These are phyloP conservation scores for Lasiosphaeria ovina DNA, from an alignment of 495 filamentous ascomycete genomes.

Conservation along the genomic window DNA sequence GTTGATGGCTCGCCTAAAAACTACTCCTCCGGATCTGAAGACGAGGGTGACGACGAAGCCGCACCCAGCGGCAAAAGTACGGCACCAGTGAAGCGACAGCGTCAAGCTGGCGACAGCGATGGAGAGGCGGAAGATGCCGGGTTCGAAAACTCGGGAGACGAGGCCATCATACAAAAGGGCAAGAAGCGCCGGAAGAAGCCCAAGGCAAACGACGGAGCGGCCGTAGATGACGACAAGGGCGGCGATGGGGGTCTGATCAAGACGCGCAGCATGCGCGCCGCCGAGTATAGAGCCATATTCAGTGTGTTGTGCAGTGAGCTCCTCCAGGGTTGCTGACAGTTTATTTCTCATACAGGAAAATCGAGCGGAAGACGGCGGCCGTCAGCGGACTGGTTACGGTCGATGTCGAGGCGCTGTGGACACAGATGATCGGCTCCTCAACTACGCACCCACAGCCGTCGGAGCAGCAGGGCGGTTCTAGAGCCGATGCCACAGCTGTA, in stretches of 20 bases:
- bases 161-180: conserved; percentile 65
- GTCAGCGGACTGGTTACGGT: conserved; percentile 69
- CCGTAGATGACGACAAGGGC: conserved; percentile 52
- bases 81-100: conserved; percentile 37
- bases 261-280: conserved; percentile 68
- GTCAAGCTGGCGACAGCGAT: conserved; percentile 37
- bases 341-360: conserved; percentile 50
- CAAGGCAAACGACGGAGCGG: conserved; percentile 43
- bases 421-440: conserved; percentile 61
- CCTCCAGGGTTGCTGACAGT: no score
- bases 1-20: conserved; percentile 47
- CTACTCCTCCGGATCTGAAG: conserved; percentile 45
- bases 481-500: conserved; percentile 7
- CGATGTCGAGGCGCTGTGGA: conserved; percentile 90
- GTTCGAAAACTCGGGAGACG: conserved; percentile 72
- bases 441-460: neutral
- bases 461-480: conserved; percentile 2
- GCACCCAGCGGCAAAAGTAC: conserved; percentile 8
- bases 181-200: conserved; percentile 55
- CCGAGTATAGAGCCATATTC: conserved; percentile 38
- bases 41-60: conserved; percentile 27
- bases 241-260: conserved; percentile 80
- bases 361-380: conserved; percentile 61
- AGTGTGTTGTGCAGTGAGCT: no score
- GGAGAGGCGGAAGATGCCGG: conserved; percentile 42